phyloP scores from a whole-genome alignment of 1,284 basidiomycete genomes.

The Cystobasidium slooffiae region DNA sequence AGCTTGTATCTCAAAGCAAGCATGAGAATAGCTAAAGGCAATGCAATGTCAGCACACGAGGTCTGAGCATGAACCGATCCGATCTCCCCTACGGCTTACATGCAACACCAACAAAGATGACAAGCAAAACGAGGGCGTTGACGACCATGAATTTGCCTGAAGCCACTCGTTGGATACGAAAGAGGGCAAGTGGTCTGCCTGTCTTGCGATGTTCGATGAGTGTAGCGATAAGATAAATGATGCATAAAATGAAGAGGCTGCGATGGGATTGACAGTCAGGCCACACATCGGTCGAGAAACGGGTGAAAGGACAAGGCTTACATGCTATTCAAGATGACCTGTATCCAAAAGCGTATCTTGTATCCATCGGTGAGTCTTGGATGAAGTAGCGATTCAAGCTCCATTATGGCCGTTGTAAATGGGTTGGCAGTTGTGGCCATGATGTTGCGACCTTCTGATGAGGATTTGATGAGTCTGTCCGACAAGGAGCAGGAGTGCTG shows the following conservation, averaged over 20 bases:
- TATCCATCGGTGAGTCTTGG: background rate
- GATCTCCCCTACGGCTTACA: background rate
- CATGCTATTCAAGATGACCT: background rate
- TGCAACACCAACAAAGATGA: constrained; percentile 1
- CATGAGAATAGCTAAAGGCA: background rate
- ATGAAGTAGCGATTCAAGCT: background rate
- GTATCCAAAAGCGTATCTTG: background rate
- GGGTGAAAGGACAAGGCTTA: background rate
- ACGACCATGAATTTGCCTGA: background rate
- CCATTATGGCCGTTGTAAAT: background rate
- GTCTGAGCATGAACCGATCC: background rate
- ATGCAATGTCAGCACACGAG: background rate
- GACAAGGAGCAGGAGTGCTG: too few species aligned
- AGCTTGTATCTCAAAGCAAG: constrained; percentile 1
- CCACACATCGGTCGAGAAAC: background rate
- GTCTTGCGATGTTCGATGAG: background rate
- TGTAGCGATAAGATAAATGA: background rate
- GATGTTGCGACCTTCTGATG: background rate
- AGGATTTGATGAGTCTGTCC: background rate
- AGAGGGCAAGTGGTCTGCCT: background rate
- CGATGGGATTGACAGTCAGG: background rate
- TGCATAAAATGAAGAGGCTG: background rate
- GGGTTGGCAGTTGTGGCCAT: background rate
- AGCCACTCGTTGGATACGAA: background rate
- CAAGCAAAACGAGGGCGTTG: constrained; percentile 11